These are phyloP conservation scores for Ensete ventricosum DNA, from an alignment of 176 grass and related monocot genomes.

Conservation along the genomic window DNA sequence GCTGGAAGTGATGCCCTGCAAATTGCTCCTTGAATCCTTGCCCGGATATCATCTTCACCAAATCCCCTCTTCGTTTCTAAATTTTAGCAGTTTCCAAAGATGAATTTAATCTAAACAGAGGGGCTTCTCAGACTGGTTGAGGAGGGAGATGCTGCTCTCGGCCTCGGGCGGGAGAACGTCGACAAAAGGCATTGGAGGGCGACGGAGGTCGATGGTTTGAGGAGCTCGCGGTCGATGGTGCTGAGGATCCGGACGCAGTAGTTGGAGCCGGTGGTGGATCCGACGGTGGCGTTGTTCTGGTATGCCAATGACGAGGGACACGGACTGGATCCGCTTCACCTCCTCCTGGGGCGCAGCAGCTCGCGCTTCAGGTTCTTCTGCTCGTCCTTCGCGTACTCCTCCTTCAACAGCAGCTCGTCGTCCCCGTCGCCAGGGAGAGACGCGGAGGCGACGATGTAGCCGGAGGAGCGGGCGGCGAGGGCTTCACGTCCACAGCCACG, in stretches of 20 bases:
- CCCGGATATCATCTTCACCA: too few species aligned
- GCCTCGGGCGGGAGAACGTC: constrained; percentile 1
- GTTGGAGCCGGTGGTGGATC: neutral
- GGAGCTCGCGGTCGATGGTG: constrained; percentile 4
- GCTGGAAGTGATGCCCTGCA: too few species aligned
- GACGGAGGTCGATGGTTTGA: neutral
- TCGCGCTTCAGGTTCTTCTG: constrained; percentile 3
- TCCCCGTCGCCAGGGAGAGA: neutral
- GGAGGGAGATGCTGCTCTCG: constrained; percentile 6
- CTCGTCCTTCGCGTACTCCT: constrained; percentile 11
- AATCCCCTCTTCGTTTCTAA: too few species aligned
- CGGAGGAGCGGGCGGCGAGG: neutral
- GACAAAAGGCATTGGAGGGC: constrained; percentile 5
- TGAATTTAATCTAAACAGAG: too few species aligned
- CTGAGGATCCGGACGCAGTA: constrained; percentile 5
- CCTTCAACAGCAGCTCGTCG: constrained; percentile 5
- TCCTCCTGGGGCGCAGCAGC: constrained; percentile 5
- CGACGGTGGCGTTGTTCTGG: constrained; percentile 13
- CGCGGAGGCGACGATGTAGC: neutral
- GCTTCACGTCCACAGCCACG: neutral
- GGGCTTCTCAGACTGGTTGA: constrained; percentile 7
- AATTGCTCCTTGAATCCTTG: too few species aligned
- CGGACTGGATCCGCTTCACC: constrained; percentile 6
- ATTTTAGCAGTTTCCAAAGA: too few species aligned
- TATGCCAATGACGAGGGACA: constrained; percentile 2